Conservation (phyloP, 2,329 filamentous ascomycete genomes). For the Mycosphaerella arachidis region DNA sequence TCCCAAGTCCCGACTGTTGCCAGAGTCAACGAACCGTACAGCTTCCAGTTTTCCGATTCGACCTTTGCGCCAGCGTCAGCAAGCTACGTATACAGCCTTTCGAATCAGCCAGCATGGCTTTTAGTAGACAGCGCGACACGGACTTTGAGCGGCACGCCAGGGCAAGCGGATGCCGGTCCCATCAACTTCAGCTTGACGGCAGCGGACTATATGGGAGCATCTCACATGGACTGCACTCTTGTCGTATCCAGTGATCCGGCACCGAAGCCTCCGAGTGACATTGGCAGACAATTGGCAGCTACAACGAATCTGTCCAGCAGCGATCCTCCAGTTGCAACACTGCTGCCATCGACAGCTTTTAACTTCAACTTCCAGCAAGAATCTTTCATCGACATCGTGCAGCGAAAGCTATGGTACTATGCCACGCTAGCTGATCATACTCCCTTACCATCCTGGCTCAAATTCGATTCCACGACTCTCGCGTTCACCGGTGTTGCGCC, state of each 20-base stretch:
- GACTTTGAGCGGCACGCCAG: constrained; percentile 67
- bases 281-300: constrained; percentile 54
- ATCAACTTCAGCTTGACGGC: constrained; percentile 64
- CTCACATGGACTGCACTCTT: constrained; percentile 62
- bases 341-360: constrained; percentile 36
- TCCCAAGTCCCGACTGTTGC: constrained; percentile 79
- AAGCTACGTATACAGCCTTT: constrained; percentile 62
- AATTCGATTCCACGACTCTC: constrained; percentile 62
- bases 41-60: constrained; percentile 65
- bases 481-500: constrained; percentile 70
- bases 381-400: constrained; percentile 56
- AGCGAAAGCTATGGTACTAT: constrained; percentile 62
- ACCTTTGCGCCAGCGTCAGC: constrained; percentile 63
- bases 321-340: constrained; percentile 53
- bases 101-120: constrained; percentile 67
- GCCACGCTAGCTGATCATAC: constrained; percentile 71
- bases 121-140: constrained; percentile 61
- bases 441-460: constrained; percentile 80
- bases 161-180: constrained; percentile 52
- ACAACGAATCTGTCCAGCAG: constrained; percentile 53
- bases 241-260: constrained; percentile 59
- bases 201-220: constrained; percentile 60
- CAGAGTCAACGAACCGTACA: constrained; percentile 61
- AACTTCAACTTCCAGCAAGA: constrained; percentile 41
- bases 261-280: constrained; percentile 53